phyloP scores from a whole-genome alignment of 805 yeast genomes.

The Tetrapisispora phaffii region DNA sequence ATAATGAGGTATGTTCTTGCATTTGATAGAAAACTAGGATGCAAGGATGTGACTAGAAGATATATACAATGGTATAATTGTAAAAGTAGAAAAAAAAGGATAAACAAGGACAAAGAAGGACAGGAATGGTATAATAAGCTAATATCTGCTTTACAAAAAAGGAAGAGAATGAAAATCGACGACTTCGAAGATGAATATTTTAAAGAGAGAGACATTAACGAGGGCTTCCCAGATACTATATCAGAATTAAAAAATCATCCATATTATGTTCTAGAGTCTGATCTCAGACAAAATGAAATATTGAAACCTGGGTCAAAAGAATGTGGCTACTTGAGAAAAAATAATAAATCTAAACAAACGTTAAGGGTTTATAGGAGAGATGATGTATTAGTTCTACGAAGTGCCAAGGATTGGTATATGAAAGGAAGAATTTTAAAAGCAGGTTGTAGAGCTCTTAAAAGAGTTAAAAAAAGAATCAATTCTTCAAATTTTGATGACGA shows the following conservation, averaged over 20 bases:
- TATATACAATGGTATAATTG: constrained; percentile 59
- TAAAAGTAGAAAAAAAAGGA: constrained; percentile 62
- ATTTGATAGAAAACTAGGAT: constrained; percentile 53
- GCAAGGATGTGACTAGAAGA: constrained; percentile 76
- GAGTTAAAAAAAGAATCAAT: constrained; percentile 27
- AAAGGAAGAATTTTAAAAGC: constrained; percentile 64
- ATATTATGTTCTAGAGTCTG: constrained; percentile 66
- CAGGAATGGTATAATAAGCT: constrained; percentile 52
- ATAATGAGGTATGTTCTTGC: constrained; percentile 69
- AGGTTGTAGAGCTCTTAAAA: constrained; percentile 58
- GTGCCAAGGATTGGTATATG: constrained; percentile 82
- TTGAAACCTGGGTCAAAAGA: constrained; percentile 48
- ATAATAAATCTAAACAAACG: constrained; percentile 29
- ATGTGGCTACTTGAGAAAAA: constrained; percentile 61
- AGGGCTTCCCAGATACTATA: constrained; percentile 80
- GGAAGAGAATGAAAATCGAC: constrained; percentile 26
- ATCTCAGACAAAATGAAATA: constrained; percentile 62
- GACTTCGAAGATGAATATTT: constrained; percentile 30
- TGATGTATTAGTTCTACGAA: constrained; percentile 51
- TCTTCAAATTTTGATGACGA: constrained; percentile 28
- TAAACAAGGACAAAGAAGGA: constrained; percentile 50
- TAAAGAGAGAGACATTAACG: constrained; percentile 46
- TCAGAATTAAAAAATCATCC: constrained; percentile 87
- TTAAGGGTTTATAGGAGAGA: constrained; percentile 60
- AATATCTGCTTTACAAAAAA: constrained; percentile 18